phyloP scores from a whole-genome alignment of 2,329 filamentous ascomycete species.

The Pseudogymnoascus sp. region DNA sequence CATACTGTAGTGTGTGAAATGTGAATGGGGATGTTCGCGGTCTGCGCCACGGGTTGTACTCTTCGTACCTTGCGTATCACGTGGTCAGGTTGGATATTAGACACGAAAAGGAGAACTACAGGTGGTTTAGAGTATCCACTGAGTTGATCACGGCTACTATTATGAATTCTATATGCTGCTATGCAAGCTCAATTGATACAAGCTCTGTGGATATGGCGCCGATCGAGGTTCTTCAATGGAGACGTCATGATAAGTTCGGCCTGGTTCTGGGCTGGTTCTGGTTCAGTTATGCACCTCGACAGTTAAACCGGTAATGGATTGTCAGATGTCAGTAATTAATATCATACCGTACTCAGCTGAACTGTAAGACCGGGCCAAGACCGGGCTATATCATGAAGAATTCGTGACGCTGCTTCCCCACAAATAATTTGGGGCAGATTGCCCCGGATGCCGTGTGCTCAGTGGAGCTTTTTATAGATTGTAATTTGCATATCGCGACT shows the following conservation, averaged over 20 bases:
- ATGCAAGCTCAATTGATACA: not conserved
- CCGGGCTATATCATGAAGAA: not conserved
- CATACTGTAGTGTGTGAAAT: not conserved
- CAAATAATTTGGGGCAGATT: constrained; percentile 7
- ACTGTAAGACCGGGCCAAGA: not conserved
- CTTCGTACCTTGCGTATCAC: not conserved
- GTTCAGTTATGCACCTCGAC: not conserved
- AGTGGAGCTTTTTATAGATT: constrained; percentile 7
- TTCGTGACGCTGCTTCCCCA: constrained; percentile 3
- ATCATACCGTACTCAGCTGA: not conserved
- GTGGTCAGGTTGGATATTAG: not conserved
- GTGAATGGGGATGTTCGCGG: not conserved
- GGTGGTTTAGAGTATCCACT: not conserved
- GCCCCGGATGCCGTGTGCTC: constrained; percentile 4
- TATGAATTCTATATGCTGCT: not conserved
- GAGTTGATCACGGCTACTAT: not conserved
- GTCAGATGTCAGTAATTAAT: constrained; percentile 6
- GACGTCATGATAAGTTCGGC: not conserved
- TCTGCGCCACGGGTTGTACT: not conserved
- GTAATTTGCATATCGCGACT: constrained; percentile 8
- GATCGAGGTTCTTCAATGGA: constrained; percentile 2
- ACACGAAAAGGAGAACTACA: not conserved
- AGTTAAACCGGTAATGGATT: not conserved
- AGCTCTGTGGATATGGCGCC: not conserved
- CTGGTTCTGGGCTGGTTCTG: not conserved